phyloP scores from a whole-genome alignment of 306 rosid species.

The Elaeagnus macrophylla region DNA sequence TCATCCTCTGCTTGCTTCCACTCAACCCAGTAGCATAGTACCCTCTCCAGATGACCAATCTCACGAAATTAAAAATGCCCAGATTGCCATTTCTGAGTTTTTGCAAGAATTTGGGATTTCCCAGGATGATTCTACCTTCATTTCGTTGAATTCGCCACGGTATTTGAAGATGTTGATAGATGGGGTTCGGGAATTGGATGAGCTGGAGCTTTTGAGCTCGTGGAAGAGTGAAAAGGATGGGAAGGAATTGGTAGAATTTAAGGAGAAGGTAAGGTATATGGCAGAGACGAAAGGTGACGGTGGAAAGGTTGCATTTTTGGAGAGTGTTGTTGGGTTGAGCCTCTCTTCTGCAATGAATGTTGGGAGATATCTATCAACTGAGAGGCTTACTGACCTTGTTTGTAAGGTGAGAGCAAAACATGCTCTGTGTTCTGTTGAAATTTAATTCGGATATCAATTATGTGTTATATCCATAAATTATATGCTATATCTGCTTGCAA shows the following conservation, averaged over 20 bases:
- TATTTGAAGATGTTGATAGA: constrained; percentile 62
- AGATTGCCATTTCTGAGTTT: constrained; percentile 36
- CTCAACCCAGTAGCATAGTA: constrained; percentile 6
- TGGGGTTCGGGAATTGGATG: constrained; percentile 67
- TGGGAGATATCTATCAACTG: constrained; percentile 49
- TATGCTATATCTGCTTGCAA: too few relatives aligned
- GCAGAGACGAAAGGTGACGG: constrained; percentile 61
- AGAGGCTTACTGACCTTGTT: constrained; percentile 50
- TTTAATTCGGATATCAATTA: too few relatives aligned
- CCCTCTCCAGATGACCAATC: constrained; percentile 13
- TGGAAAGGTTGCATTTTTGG: constrained; percentile 73
- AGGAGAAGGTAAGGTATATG: constrained; percentile 44
- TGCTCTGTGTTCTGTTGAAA: too few relatives aligned
- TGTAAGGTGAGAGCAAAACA: constrained; percentile 27
- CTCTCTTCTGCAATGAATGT: constrained; percentile 73
- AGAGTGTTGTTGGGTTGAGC: constrained; percentile 59
- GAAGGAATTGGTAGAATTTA: constrained; percentile 24
- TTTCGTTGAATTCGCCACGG: constrained; percentile 40
- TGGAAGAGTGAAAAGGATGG: constrained; percentile 10
- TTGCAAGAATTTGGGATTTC: constrained; percentile 49
- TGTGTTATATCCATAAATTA: too few relatives aligned
- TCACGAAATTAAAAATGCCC: constrained; percentile 29
- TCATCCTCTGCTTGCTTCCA: constrained; percentile 15
- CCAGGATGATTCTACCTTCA: constrained; percentile 35
- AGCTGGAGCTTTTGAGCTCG: constrained; percentile 35